Conservation (phyloP, 2,329 filamentous ascomycete genomes). For the Exophiala spinifera region DNA sequence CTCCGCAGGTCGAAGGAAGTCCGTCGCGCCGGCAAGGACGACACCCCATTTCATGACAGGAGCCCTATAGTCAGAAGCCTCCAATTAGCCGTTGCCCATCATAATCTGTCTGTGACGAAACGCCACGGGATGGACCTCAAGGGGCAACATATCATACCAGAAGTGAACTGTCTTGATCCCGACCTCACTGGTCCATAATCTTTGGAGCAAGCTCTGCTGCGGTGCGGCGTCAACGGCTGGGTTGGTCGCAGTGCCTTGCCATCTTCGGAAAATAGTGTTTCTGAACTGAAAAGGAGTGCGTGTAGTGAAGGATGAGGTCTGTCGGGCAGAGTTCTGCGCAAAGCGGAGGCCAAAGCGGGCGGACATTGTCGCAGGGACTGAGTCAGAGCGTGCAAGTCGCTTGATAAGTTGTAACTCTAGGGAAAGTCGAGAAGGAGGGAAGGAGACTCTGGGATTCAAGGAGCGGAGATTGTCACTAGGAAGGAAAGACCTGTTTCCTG, state of each 20-base stretch:
- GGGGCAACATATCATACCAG: conserved; percentile 61
- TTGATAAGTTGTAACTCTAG: no score
- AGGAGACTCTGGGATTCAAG: neutral
- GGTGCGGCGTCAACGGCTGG: conserved; percentile 42
- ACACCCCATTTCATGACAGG: conserved; percentile 97
- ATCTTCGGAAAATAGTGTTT: conserved; percentile 58
- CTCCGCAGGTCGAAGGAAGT: conserved; percentile 86
- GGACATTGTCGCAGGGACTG: conserved; percentile 44
- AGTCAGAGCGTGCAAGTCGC: conserved; percentile 1
- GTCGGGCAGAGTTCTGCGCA: conserved; percentile 53
- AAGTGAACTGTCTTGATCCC: conserved; percentile 95
- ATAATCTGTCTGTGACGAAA: no score
- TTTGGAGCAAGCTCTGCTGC: conserved; percentile 59
- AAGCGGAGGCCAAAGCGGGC: conserved; percentile 58
- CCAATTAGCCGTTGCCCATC: neutral
- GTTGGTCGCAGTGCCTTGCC: conserved; percentile 64
- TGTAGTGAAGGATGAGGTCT: conserved; percentile 40
- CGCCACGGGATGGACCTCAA: no score
- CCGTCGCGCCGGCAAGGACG: conserved; percentile 86
- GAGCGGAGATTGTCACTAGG: neutral
- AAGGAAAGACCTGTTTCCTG: neutral
- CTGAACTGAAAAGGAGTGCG: conserved; percentile 51
- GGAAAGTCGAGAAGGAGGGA: neutral
- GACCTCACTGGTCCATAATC: conserved; percentile 78
- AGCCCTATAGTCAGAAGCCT: conserved; percentile 57